Evolutionary conservation across 108 stramenopile species (phyloP), one percentile per base, ranked within the genome.

Genomic region (Conticribra guillardii): DNA sequence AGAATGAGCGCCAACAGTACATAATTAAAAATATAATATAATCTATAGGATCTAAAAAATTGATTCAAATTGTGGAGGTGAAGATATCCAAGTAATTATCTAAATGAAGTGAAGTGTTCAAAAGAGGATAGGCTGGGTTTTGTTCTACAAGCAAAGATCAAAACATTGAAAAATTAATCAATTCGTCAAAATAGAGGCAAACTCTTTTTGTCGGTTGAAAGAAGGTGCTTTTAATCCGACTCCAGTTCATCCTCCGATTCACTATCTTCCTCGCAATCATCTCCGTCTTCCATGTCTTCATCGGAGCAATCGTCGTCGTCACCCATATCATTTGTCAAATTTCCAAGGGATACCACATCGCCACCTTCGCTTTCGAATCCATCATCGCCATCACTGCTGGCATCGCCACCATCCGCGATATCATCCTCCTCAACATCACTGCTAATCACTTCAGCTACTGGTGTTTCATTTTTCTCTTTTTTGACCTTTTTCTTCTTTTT

Each of bases 241-340:
- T 41, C 8, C 11, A 9, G 11, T 41, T 64, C 72, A 2, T 49
- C 47, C 31, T 64, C 72, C 15, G 62, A 72, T 0, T 74, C 73
- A 15, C 37, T 37, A 48, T 3, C 65, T 33, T 47, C 47, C 0
- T 67, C 57, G 19, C 29, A 45, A 21, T 73, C 45, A 18, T 44
- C 23, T 16, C 46, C 37, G 5, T 45, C 55, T 0, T n/a, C n/a
- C n/a, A 31, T 66, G 68, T 73, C 72, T 47, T 77, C 76, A 18
- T 18, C 50, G 4, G 8, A 9, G 30, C 4, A 19, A 45, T 49
- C 69, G 26, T 73, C 72, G 47, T 72, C 70, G 30, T 60, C 72
- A 28, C 58, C 76, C 58, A 67, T 60, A 51, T 78, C 64, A 22
- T 73, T 65, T 11, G 47, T 53, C 64, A 58, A 41, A 53, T 65